phyloP scores from a whole-genome alignment of 495 filamentous ascomycete species.

The Hypoxylon fragiforme region DNA sequence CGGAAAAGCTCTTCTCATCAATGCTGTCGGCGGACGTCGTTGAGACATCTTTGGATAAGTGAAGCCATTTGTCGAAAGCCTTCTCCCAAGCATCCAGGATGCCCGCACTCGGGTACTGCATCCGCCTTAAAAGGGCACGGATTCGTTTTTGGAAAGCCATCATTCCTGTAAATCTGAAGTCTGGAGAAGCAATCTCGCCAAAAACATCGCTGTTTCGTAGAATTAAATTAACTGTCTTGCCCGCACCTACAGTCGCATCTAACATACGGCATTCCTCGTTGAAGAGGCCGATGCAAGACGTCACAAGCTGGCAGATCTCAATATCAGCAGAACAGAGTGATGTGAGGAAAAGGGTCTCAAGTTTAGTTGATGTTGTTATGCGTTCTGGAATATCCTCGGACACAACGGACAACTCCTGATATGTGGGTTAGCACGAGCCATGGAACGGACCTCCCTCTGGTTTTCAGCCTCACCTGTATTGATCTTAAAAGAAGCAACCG shows the following conservation, averaged over 20 bases:
- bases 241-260: slow-evolving; percentile 51
- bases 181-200: slow-evolving; percentile 61
- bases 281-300: slow-evolving; percentile 62
- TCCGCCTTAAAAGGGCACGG: slow-evolving; percentile 57
- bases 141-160: slow-evolving; percentile 69
- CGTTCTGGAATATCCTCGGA: slow-evolving; percentile 55
- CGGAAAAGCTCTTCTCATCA: slow-evolving; percentile 57
- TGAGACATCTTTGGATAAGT: slow-evolving; percentile 61
- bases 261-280: slow-evolving; percentile 61
- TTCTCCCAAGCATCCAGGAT: slow-evolving; percentile 67
- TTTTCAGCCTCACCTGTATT: slow-evolving; percentile 44
- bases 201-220: slow-evolving; percentile 64
- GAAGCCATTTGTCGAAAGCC: slow-evolving; percentile 63
- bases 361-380: slow-evolving; percentile 49
- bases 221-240: slow-evolving; percentile 53
- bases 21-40: slow-evolving; percentile 50
- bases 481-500: slow-evolving; percentile 50
- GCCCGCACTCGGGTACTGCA: slow-evolving; percentile 61
- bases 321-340: slow-evolving; percentile 65
- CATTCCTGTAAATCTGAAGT: slow-evolving; percentile 64
- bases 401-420: slow-evolving; percentile 51
- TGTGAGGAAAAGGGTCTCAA: slow-evolving; percentile 63
- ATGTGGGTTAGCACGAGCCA: slow-evolving; percentile 12
- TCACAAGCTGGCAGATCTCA: slow-evolving; percentile 63
- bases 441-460: background rate